These are phyloP conservation scores for Tarenaya hassleriana DNA, from an alignment of 345 rosid species.

Conservation along the genomic window DNA sequence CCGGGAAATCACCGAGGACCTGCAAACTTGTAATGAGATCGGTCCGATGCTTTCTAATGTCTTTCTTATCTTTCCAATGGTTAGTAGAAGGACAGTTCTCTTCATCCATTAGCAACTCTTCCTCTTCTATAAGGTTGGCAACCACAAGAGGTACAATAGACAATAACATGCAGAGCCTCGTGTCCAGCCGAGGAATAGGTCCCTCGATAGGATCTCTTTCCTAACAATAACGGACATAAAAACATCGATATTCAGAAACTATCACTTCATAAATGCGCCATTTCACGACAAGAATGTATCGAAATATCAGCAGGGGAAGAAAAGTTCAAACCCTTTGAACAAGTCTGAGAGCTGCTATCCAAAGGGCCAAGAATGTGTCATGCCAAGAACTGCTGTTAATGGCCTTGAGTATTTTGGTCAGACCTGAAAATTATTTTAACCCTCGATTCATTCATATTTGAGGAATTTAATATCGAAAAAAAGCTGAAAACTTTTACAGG, in stretches of 20 bases:
- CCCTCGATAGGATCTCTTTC: constrained; percentile 95
- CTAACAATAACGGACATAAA: constrained; percentile 36
- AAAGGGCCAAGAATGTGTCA: constrained; percentile 81
- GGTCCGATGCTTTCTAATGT: constrained; percentile 34
- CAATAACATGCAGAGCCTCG: constrained; percentile 78
- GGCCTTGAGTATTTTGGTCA: constrained; percentile 73
- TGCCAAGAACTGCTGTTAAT: constrained; percentile 82
- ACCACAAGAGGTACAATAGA: constrained; percentile 73
- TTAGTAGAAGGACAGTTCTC: constrained; percentile 29
- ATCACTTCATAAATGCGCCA: neutral
- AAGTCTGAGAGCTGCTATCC: constrained; percentile 92
- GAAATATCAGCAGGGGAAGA: no score
- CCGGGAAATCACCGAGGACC: constrained; percentile 74
- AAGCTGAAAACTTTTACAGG: constrained; percentile 9
- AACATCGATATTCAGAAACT: constrained; percentile 15
- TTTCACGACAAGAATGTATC: constrained; percentile 6
- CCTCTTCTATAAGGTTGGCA: constrained; percentile 84
- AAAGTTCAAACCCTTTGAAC: constrained; percentile 81
- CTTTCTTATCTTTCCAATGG: constrained; percentile 27
- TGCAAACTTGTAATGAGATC: constrained; percentile 74
- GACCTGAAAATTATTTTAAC: constrained; percentile 53
- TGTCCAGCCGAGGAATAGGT: constrained; percentile 79
- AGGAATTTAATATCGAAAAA: constrained; percentile 1
- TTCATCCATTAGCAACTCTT: constrained; percentile 40
- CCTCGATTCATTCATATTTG: constrained; percentile 7